A percentile compares a stretch with the other conserved stretches of the same genome.
phyloP scores from a whole-genome alignment of 2,329 filamentous ascomycete species.

The Fusarium praegraminearum region DNA sequence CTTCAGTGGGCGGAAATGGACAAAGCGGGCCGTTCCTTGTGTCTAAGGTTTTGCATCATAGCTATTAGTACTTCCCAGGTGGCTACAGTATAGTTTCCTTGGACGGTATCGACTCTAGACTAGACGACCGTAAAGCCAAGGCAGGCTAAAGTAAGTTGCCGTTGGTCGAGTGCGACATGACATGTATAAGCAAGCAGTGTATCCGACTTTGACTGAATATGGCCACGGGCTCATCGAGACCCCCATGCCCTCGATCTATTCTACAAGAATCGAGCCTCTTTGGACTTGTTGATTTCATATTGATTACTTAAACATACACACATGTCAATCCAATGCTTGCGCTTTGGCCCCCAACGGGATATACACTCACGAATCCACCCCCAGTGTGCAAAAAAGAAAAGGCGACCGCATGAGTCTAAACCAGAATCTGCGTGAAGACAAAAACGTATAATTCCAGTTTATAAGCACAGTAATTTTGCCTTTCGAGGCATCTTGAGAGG shows the following conservation, averaged over 20 bases:
- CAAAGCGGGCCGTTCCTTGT: slow-evolving; percentile 37
- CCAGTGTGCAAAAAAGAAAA: slow-evolving; percentile 9
- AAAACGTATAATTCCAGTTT: not conserved
- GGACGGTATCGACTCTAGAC: slow-evolving; percentile 1
- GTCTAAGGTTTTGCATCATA: slow-evolving; percentile 21
- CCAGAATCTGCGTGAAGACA: slow-evolving; percentile 9
- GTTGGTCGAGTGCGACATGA: not conserved
- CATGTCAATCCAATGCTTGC: not conserved
- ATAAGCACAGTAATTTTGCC: slow-evolving; percentile 1
- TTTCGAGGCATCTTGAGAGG: slow-evolving; percentile 2
- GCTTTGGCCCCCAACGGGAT: slow-evolving; percentile 19
- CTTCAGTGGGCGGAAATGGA: slow-evolving; percentile 9
- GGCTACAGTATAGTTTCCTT: not conserved
- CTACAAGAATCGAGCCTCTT: slow-evolving; percentile 10
- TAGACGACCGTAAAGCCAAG: not conserved
- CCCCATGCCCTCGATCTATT: not conserved
- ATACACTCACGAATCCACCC: slow-evolving; percentile 6
- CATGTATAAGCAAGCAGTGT: slow-evolving; percentile 4
- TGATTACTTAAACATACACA: slow-evolving; percentile 21
- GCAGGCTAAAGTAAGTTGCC: slow-evolving; percentile 2
- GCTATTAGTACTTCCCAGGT: slow-evolving; percentile 3
- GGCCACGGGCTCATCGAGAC: not conserved
- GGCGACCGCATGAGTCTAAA: slow-evolving; percentile 14
- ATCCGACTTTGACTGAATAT: not conserved
- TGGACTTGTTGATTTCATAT: not conserved